Evolutionary conservation across 2,329 filamentous ascomycete genomes (phyloP), one percentile per base, ranked within the genome.

Genomic region (Daldinia eschscholtzii): DNA sequence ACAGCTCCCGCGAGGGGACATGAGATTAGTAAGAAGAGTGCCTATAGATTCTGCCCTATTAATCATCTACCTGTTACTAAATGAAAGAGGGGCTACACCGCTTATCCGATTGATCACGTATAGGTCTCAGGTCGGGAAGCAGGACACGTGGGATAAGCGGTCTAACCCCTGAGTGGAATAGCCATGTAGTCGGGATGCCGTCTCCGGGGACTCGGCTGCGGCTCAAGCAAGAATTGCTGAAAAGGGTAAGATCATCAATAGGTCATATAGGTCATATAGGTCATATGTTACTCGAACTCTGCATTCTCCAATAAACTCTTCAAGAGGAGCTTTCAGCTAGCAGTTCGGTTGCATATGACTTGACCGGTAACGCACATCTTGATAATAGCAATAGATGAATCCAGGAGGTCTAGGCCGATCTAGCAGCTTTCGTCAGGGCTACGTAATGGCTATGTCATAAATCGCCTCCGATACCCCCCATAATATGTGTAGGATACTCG

Each of bases 171-270:
- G 52, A 60, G 55, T 68, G 35, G 55, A 65, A 52, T 60, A 69
- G 61, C 62, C 46, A 35, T 72, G 64, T 59, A 62, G 65, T 70
- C 62, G 64, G 64, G 57, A 61, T 68, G 64, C 70, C 59, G 64
- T 66, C 67, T 59, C 67, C 70, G 67, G 65, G 65, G 67, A 42
- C 62, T 72, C 70, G 67, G 70, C 67, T 72, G 70, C 70, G 70
- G 70, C 70, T 72, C 67, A 70, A 72, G 61, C 63, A 60, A 66
- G 56, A 56, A 59, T 64, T 23, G 61, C 70, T 70, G 23, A 70
- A 72, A 68, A 56, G 55, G 67, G 48, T 62, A 72, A 66, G 67
- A 70, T 72, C 70, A 68, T 67, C 70, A 15, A 67, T 61, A 23
- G 20, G 20, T 23, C 20, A 23, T 23, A 35, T n/a, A n/a, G n/a